phyloP scores from a whole-genome alignment of 1,284 basidiomycete species.

The Ceratobasidium sp. region DNA sequence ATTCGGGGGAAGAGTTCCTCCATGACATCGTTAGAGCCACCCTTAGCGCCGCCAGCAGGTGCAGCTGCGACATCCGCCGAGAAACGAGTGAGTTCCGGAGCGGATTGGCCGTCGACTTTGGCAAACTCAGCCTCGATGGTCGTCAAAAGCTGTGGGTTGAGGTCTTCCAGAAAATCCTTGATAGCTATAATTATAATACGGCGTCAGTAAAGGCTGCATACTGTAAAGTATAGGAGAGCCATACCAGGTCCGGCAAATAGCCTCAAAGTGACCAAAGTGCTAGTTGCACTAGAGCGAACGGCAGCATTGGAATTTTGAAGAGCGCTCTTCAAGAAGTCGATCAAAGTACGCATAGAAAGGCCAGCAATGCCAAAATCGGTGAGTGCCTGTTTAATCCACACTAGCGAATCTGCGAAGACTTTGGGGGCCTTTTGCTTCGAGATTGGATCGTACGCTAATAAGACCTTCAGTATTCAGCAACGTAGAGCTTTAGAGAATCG shows the following conservation, averaged over 20 bases:
- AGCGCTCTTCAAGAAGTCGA: constrained; percentile 90
- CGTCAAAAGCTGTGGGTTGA: constrained; percentile 93
- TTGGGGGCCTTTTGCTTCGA: constrained; percentile 98
- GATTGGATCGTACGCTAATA: constrained; percentile 88
- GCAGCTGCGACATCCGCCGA: constrained; percentile 78
- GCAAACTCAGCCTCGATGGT: constrained; percentile 95
- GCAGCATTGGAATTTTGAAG: constrained; percentile 95
- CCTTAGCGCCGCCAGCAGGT: constrained; percentile 58
- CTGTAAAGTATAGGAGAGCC: constrained; percentile 53
- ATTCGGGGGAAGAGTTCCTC: constrained; percentile 97
- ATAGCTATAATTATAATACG: constrained; percentile 76
- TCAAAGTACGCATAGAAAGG: constrained; percentile 84
- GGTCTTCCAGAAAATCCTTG: constrained; percentile 91
- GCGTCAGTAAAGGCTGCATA: constrained; percentile 1
- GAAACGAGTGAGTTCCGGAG: constrained; percentile 84
- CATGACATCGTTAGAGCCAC: constrained; percentile 72
- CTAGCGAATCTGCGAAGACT: constrained; percentile 91
- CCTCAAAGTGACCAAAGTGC: constrained; percentile 91
- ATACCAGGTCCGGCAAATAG: constrained; percentile 90
- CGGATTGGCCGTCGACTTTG: constrained; percentile 84
- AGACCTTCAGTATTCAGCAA: constrained; percentile 30
- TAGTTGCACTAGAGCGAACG: constrained; percentile 96
- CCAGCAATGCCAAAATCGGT: constrained; percentile 95
- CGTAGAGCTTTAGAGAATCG: constrained; percentile 49
- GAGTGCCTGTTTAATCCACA: constrained; percentile 90